These are phyloP conservation scores for Myriosclerotinia curreyana DNA, from an alignment of 2,329 filamentous ascomycete species.

Conservation along the genomic window DNA sequence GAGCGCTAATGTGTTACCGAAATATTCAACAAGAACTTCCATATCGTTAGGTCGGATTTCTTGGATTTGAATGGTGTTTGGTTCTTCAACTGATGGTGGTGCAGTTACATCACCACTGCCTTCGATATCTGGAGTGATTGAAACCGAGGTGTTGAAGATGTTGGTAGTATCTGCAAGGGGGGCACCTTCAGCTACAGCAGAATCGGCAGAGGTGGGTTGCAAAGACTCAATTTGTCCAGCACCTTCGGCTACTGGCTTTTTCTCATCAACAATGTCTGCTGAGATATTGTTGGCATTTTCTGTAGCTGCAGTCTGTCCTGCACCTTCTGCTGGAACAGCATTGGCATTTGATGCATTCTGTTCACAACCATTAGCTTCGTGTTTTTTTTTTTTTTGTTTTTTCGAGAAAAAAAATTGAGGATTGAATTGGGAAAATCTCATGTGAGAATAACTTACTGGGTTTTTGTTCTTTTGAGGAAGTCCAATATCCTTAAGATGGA, in stretches of 20 bases:
- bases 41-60: constrained; percentile 46
- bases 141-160: too few relatives aligned
- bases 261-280: constrained; percentile 6
- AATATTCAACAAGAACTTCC: constrained; percentile 44
- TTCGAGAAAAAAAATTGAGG: too few relatives aligned
- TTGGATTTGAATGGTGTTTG: constrained; percentile 27
- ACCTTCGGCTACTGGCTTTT: constrained; percentile 6
- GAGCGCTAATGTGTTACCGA: constrained; percentile 50
- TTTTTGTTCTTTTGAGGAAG: constrained; percentile 22
- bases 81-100: background rate
- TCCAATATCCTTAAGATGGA: constrained; percentile 53
- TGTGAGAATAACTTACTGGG: constrained; percentile 1
- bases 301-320: background rate
- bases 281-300: background rate
- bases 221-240: background rate
- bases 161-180: background rate
- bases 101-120: constrained; percentile 1
- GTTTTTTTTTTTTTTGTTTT: too few relatives aligned
- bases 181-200: background rate
- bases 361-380: background rate
- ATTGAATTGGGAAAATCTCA: background rate
- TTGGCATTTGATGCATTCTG: constrained; percentile 3
- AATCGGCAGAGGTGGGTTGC: background rate
- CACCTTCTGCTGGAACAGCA: background rate
- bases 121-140: background rate